Evolutionary conservation across 148 eudicot species (phyloP).

Genomic region (Mesembryanthemum crystallinum): DNA sequence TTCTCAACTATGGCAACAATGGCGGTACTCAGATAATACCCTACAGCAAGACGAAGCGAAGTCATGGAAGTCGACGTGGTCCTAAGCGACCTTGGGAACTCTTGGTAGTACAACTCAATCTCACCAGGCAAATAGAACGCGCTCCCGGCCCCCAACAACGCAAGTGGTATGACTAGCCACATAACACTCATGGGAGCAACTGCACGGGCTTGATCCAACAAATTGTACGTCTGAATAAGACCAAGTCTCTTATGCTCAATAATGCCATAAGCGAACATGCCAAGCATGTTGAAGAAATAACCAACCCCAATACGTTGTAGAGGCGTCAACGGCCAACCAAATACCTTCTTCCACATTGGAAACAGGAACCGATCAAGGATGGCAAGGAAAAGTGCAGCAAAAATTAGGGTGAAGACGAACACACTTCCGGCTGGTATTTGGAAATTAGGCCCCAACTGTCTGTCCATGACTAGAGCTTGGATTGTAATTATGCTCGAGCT

Average conservation of each 20-base stretch:
- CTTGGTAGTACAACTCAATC: constrained; percentile 37
- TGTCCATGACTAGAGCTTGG: constrained; percentile 48
- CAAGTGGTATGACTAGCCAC: constrained; percentile 10
- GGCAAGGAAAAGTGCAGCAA: constrained; percentile 19
- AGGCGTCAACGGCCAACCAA: constrained; percentile 13
- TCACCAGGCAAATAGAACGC: constrained; percentile 22
- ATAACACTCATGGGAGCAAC: constrained; percentile 19
- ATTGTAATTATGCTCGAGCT: constrained; percentile 41
- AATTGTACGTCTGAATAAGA: background rate
- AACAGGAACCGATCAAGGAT: constrained; percentile 22
- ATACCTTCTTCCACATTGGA: constrained; percentile 27
- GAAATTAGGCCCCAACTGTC: constrained; percentile 29
- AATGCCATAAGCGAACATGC: constrained; percentile 27
- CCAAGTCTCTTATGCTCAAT: constrained; percentile 37
- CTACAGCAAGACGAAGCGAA: constrained; percentile 25
- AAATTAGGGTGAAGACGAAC: constrained; percentile 22
- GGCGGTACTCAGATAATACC: constrained; percentile 24
- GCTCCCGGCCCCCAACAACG: constrained; percentile 11
- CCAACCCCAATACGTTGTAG: constrained; percentile 33
- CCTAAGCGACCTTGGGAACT: constrained; percentile 35
- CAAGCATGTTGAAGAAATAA: constrained; percentile 25
- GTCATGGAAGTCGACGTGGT: constrained; percentile 14
- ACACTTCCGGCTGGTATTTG: constrained; percentile 31
- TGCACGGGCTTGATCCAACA: background rate
- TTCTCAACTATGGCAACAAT: constrained; percentile 20